Evolutionary conservation across 2,329 filamentous ascomycete species (phyloP), one percentile per base, ranked within the genome.

Genomic region (Rutstroemia sp.): DNA sequence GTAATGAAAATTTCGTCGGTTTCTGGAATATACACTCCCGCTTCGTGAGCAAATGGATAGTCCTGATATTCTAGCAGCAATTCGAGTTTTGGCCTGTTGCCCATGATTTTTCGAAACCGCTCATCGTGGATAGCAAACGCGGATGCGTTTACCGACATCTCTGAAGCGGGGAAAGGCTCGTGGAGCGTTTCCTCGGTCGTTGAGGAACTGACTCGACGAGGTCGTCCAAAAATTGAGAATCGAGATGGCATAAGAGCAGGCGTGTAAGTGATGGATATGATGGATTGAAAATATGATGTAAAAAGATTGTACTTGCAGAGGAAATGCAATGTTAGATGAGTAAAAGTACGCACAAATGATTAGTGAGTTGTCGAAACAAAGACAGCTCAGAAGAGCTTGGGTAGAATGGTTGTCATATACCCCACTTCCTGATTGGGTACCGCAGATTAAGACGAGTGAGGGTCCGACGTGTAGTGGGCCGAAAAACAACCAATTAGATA

Each of bases 41-140:
- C 79, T 61, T 83, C 80, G 54, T 82, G 80, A 46, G 79, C 82
- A 5, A 65, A 63, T 8, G 63, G 63, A 38, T 60, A 61, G 3
- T 49, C 48, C 5, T 52, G 48, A 44, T 74, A 71, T 4, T 73
- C 69, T 23, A 57, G 50, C 7, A 63, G 57, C 3, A 79, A 67
- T 0, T 79, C 79, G 59, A 81, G 64, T 27, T 30, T 30, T 30
- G 54, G 42, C n/a, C 4, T 23, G 14, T 18, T 25, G 18, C 34
- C 37, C 42, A 19, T 45, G 23, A 46, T 54, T 25, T 37, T 30
- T 19, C 46, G 21, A 34, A 49, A 65, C 19, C 30, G 25, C 10
- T 53, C 51, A 46, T 53, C 39, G 19, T 53, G 38, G 1, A 52
- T 42, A 18, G 30, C 38, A 25, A 52, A 52, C 18, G 34, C 30